Percentiles rank a stretch among this genome's conserved stretches.
These are phyloP conservation scores for Fusarium scirpi DNA, from an alignment of 2,329 filamentous ascomycete genomes.

Conservation along the genomic window DNA sequence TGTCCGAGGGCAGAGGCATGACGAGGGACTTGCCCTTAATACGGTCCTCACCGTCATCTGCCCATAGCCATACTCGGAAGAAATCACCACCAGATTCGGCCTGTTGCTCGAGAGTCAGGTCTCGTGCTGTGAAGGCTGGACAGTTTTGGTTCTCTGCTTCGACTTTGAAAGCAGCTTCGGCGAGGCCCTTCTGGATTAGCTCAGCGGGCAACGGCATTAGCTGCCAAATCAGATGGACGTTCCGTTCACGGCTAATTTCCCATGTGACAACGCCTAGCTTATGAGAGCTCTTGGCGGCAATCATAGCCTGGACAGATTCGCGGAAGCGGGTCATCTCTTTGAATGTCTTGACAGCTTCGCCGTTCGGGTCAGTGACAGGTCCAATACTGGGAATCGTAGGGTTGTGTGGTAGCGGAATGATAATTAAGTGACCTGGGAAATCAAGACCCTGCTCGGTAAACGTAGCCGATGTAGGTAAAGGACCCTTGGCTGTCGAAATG, in stretches of 20 bases:
- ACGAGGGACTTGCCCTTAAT: constrained; percentile 75
- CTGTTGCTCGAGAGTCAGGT: constrained; percentile 64
- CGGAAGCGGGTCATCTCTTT: constrained; percentile 88
- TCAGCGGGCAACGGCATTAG: constrained; percentile 80
- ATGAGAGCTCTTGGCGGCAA: constrained; percentile 65
- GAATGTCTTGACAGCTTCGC: constrained; percentile 71
- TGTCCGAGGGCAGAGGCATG: constrained; percentile 76
- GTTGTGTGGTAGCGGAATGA: constrained; percentile 87
- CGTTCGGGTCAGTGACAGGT: constrained; percentile 62
- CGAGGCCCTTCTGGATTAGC: constrained; percentile 76
- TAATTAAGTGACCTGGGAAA: constrained; percentile 88
- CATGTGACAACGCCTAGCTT: constrained; percentile 87
- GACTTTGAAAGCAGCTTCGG: constrained; percentile 89
- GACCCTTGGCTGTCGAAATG: constrained; percentile 91
- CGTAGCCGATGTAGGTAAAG: constrained; percentile 77
- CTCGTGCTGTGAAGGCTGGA: constrained; percentile 62
- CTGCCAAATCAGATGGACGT: constrained; percentile 95
- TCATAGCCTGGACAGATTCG: constrained; percentile 81
- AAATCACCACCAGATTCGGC: constrained; percentile 70
- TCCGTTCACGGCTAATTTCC: constrained; percentile 85
- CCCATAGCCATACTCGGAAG: constrained; percentile 87
- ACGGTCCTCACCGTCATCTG: constrained; percentile 63
- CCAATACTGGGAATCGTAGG: constrained; percentile 79
- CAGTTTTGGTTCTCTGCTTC: constrained; percentile 81
- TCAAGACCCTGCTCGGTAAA: constrained; percentile 73